Evolutionary conservation across 768 basidiomycete genomes (phyloP).

Genomic region (Sutorius australiensis): DNA sequence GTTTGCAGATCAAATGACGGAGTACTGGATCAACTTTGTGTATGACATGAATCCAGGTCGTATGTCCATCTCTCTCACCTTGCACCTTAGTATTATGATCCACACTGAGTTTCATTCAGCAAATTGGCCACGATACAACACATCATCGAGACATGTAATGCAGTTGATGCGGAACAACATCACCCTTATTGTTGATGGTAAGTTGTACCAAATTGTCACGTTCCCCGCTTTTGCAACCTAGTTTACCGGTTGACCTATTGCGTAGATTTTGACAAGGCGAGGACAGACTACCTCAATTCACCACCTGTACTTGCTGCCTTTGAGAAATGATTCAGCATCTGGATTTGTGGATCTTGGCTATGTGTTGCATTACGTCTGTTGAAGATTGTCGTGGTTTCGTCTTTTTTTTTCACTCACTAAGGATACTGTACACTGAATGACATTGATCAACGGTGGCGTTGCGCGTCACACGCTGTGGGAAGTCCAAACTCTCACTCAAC

Average conservation of each 20-base stretch:
- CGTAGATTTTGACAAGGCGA: constrained; percentile 7
- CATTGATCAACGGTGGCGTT: no score
- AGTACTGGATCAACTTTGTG: constrained; percentile 58
- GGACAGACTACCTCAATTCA: constrained; percentile 15
- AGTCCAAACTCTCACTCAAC: no score
- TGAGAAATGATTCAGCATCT: constrained; percentile 9
- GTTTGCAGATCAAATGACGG: constrained; percentile 46
- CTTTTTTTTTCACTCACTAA: no score
- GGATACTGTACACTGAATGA: no score
- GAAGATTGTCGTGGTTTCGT: neutral
- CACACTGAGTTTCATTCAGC: neutral
- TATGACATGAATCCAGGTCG: constrained; percentile 54
- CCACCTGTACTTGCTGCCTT: constrained; percentile 12
- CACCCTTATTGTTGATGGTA: constrained; percentile 52
- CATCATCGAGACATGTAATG: constrained; percentile 36
- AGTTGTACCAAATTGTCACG: neutral
- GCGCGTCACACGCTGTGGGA: no score
- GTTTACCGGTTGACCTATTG: neutral
- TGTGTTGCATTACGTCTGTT: no score
- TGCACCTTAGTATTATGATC: neutral
- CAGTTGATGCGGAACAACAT: constrained; percentile 52
- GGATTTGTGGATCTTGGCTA: neutral
- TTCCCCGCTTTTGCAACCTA: neutral
- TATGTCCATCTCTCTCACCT: constrained; percentile 24
- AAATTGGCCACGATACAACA: constrained; percentile 44